These are phyloP conservation scores for Alternaria alternata DNA, from an alignment of 2,329 filamentous ascomycete species.

Conservation along the genomic window DNA sequence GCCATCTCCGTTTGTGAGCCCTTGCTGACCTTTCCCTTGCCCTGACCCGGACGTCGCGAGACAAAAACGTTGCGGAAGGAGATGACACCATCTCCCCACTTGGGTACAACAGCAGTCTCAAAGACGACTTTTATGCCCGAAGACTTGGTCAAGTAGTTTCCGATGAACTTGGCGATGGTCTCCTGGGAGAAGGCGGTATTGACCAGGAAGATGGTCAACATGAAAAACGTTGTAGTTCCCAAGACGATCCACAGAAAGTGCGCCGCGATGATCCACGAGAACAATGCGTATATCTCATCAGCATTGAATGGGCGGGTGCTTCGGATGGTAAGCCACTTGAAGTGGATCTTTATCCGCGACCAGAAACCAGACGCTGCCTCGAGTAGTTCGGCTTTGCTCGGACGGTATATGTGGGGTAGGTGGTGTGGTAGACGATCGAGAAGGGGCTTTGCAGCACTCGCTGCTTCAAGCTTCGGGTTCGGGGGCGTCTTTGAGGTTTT, in stretches of 20 bases:
- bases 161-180: constrained; percentile 90
- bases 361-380: constrained; percentile 92
- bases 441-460: constrained; percentile 53
- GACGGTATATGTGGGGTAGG: constrained; percentile 77
- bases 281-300: constrained; percentile 94
- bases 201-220: constrained; percentile 85
- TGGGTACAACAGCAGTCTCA: constrained; percentile 96
- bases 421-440: constrained; percentile 63
- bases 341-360: constrained; percentile 86
- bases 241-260: constrained; percentile 96
- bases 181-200: constrained; percentile 98
- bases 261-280: constrained; percentile 93
- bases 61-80: constrained; percentile 97
- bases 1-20: constrained; percentile 86
- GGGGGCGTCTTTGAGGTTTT: constrained; percentile 30
- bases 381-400: constrained; percentile 91
- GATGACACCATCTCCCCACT: constrained; percentile 94
- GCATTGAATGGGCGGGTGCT: constrained; percentile 93
- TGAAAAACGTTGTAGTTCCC: constrained; percentile 97
- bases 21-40: constrained; percentile 84
- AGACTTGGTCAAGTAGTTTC: constrained; percentile 93
- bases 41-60: constrained; percentile 85
- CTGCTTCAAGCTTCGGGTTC: constrained; percentile 31
- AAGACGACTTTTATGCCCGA: constrained; percentile 94
- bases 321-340: constrained; percentile 97